Evolutionary conservation across 1,139 yeast genomes (phyloP).

Genomic region (Lodderomyces parapsilosis): DNA sequence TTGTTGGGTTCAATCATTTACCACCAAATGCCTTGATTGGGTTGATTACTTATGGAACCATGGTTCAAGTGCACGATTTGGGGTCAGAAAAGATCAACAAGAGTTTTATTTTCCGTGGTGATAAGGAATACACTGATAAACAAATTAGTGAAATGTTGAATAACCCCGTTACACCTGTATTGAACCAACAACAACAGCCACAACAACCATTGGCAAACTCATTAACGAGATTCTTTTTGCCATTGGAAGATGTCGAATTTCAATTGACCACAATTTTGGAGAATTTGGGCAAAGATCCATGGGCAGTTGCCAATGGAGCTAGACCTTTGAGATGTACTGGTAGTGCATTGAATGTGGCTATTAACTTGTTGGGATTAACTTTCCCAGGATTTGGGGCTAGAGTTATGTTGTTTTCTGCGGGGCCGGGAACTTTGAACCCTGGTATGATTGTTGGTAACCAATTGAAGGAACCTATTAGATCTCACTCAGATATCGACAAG

Average conservation of each 20-base stretch:
- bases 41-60: constrained; percentile 89
- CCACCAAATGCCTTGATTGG: constrained; percentile 96
- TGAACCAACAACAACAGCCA: constrained; percentile 20
- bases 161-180: constrained; percentile 31
- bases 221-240: constrained; percentile 76
- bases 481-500: constrained; percentile 91
- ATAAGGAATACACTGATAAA: constrained; percentile 77
- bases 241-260: constrained; percentile 83
- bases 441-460: constrained; percentile 93
- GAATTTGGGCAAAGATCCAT: constrained; percentile 77
- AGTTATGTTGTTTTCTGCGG: constrained; percentile 87
- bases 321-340: constrained; percentile 94
- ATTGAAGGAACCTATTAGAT: constrained; percentile 92
- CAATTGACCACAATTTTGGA: constrained; percentile 82
- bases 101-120: constrained; percentile 90
- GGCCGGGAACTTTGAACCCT: constrained; percentile 94
- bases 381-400: constrained; percentile 90
- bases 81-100: constrained; percentile 77
- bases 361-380: constrained; percentile 79
- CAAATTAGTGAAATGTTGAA: constrained; percentile 77
- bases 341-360: constrained; percentile 84
- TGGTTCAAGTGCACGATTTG: constrained; percentile 91
- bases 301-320: constrained; percentile 87
- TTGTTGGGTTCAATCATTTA: constrained; percentile 75
- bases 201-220: constrained; percentile 39